These are phyloP conservation scores for Psilocybe azurescens DNA, from an alignment of 768 basidiomycete species.

Conservation along the genomic window DNA sequence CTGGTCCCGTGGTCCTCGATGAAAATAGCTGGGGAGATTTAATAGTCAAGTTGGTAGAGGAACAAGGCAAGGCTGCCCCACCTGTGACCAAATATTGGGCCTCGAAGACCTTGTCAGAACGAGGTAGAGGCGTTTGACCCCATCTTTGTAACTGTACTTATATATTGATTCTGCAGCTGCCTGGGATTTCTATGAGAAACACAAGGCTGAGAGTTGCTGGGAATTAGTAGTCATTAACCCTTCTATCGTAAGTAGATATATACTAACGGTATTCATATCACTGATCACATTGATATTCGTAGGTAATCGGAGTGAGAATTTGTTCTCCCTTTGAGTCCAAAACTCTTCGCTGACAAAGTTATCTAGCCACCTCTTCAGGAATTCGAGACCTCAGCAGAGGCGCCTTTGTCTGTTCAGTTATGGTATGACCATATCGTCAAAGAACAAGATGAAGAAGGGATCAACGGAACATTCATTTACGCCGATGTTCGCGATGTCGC, in stretches of 20 bases:
- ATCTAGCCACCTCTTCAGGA: slow-evolving; percentile 32
- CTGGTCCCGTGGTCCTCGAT: slow-evolving; percentile 17
- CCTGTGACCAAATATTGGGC: slow-evolving; percentile 50
- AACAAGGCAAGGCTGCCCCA: slow-evolving; percentile 48
- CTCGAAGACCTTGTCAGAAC: slow-evolving; percentile 71
- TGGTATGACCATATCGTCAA: slow-evolving; percentile 32
- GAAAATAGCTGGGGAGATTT: slow-evolving; percentile 69
- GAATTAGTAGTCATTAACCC: slow-evolving; percentile 60
- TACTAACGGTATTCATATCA: not conserved
- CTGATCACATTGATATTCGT: not conserved
- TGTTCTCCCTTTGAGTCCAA: not conserved
- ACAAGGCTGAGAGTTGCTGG: slow-evolving; percentile 48
- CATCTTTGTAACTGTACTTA: no score
- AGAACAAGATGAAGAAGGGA: slow-evolving; percentile 16
- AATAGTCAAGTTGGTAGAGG: slow-evolving; percentile 46
- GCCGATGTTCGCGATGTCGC: slow-evolving; percentile 62
- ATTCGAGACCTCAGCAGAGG: slow-evolving; percentile 35
- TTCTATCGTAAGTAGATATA: slow-evolving; percentile 32
- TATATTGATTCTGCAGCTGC: slow-evolving; percentile 30
- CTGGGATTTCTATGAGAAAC: slow-evolving; percentile 46
- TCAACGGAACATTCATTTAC: slow-evolving; percentile 32
- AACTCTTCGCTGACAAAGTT: slow-evolving; percentile 30
- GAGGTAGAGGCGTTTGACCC: slow-evolving; percentile 35
- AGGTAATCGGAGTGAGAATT: slow-evolving; percentile 16
- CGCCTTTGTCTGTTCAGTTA: not conserved